Base-by-base conservation (phyloP, 1,139 yeast genomes). In the Suhomyces ambrosiae region DNA sequence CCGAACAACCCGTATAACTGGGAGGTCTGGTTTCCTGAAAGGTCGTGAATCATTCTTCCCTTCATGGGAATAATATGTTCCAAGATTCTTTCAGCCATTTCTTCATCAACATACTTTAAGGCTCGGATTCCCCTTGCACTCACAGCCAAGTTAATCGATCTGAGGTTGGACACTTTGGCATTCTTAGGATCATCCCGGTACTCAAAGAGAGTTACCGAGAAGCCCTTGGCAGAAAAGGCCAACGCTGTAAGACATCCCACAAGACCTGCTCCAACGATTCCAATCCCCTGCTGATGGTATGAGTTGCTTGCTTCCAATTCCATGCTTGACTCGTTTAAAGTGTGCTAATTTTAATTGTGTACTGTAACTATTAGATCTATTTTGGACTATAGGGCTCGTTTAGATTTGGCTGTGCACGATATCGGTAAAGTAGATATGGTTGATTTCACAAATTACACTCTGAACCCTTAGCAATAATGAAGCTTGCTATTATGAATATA, bases 181-280 rank as follows among this genome's bases (percentile, higher is more conserved):
- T 41, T n/a, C 35, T 58, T 45, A 9, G 75, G 76, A 46, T 74
- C 78, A 5, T 61, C 50, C 33, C 76, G 50, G 41, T 79, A 66
- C 48, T 90, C 97, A 49, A 77, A 85, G 5, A 90, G 57, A 0
- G 80, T 71, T 10, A 90, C 97, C 0, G 74, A 48, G 58, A 76
- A 84, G n/a, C 96, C 96, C 42, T 78, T 73, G 38, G 79, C 69
- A 3, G 82, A 79, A 33, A 90, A 73, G 0, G 92, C 95, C 16
- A 90, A 61, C 0, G 96, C 95, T 0, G 92, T 78, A n/a, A 88
- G 68, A 38, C 94, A 77, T 1, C 97, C 97, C 3, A 90, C 97
- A 3, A 87, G 76, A 0, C 97, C 97, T 1, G 95, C 96, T 1
- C 94, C 90, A 10, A 82, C 75, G 25, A 83, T 70, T 1, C 79